Evolutionary conservation across 768 basidiomycete genomes (phyloP).

Genomic region (Pseudohyphozyma bogoriensis): DNA sequence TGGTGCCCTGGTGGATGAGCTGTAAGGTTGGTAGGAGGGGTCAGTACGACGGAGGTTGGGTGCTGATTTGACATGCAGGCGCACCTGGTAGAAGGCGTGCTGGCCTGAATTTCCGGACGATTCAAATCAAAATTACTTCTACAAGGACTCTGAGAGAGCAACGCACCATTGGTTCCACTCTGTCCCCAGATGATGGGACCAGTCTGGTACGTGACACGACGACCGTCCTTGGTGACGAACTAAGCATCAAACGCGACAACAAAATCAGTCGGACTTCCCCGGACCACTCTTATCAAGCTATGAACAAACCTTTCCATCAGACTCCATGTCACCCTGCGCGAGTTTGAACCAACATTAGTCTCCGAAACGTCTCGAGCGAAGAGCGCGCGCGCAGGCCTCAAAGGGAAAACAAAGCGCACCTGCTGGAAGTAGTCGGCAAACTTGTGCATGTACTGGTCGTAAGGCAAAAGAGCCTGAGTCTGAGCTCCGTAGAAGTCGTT

Average conservation of each 20-base stretch:
- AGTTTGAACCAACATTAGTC: background rate
- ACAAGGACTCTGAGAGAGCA: no score
- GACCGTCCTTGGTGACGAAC: constrained; percentile 83
- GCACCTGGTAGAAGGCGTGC: constrained; percentile 91
- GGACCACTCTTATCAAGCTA: background rate
- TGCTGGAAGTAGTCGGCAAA: constrained; percentile 99
- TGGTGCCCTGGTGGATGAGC: constrained; percentile 76
- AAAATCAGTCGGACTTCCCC: background rate
- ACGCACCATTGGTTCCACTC: constrained; percentile 77
- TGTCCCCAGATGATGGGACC: constrained; percentile 99
- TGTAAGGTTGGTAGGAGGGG: constrained; percentile 55
- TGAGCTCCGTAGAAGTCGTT: constrained; percentile 97
- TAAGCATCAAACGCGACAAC: background rate
- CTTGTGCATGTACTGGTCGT: constrained; percentile 98
- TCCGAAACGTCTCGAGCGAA: background rate
- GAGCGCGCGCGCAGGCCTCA: background rate
- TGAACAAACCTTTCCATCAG: constrained; percentile 64
- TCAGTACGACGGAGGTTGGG: constrained; percentile 72
- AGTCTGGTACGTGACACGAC: constrained; percentile 89
- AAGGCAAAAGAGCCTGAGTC: constrained; percentile 88
- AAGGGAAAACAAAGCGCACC: constrained; percentile 34
- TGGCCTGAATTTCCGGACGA: constrained; percentile 42
- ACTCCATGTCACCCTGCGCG: constrained; percentile 88
- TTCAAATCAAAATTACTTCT: background rate
- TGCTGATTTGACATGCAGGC: no score